phyloP scores from a whole-genome alignment of 495 filamentous ascomycete genomes.

The Apodospora peruviana region DNA sequence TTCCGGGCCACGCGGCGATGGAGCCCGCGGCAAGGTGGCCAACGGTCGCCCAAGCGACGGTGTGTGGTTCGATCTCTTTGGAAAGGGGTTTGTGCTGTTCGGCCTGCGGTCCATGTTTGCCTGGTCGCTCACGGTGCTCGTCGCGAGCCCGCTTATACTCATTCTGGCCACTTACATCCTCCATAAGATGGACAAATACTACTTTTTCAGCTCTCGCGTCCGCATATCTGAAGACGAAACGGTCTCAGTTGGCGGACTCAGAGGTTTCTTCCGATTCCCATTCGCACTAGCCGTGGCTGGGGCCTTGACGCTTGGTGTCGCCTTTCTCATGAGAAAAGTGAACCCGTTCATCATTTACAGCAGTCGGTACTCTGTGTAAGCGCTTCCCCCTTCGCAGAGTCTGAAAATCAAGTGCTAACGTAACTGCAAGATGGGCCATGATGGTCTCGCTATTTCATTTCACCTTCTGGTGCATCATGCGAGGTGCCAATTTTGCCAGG shows the following conservation, averaged over 20 bases:
- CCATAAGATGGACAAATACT: constrained; percentile 70
- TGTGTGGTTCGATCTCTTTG: constrained; percentile 96
- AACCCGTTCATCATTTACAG: constrained; percentile 88
- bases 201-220: constrained; percentile 59
- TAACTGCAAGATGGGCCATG: constrained; percentile 61
- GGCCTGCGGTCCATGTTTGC: constrained; percentile 77
- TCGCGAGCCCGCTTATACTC: constrained; percentile 68
- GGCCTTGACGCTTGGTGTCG: constrained; percentile 63
- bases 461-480: constrained; percentile 76
- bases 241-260: constrained; percentile 65
- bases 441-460: constrained; percentile 77
- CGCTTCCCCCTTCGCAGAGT: constrained; percentile 3
- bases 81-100: constrained; percentile 73
- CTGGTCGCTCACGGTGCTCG: constrained; percentile 73
- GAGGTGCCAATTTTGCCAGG: constrained; percentile 73
- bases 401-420: constrained; percentile 12
- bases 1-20: constrained; percentile 51
- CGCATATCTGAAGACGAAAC: constrained; percentile 53
- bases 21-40: constrained; percentile 50
- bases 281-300: constrained; percentile 67
- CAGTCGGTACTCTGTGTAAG: constrained; percentile 71
- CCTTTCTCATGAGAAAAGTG: constrained; percentile 70
- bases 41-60: constrained; percentile 63
- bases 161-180: constrained; percentile 62
- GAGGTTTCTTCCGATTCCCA: constrained; percentile 79